These are phyloP conservation scores for Myotisia sp. DNA, from an alignment of 2,329 filamentous ascomycete genomes.

Conservation along the genomic window DNA sequence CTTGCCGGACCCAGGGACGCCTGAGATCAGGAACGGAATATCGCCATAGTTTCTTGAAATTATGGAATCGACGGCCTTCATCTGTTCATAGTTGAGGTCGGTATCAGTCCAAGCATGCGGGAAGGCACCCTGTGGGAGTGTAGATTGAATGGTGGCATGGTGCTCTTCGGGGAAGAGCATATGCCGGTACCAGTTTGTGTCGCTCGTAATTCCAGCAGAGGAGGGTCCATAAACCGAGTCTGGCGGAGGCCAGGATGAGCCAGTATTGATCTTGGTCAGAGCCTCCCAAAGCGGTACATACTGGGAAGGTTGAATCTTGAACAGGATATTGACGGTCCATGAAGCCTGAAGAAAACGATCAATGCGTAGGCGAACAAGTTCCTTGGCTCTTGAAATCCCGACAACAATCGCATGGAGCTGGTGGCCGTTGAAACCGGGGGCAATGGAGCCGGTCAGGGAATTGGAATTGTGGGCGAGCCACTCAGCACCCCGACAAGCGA, in stretches of 20 bases:
- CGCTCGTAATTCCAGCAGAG: conserved; percentile 4
- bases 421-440: conserved; percentile 16
- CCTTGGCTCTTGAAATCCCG: conserved; percentile 13
- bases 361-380: conserved; percentile 14
- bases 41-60: conserved; percentile 29
- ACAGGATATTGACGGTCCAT: conserved; percentile 15
- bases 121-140: conserved; percentile 23
- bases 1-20: conserved; percentile 40
- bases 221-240: conserved; percentile 32
- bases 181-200: conserved; percentile 14
- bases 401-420: conserved; percentile 16
- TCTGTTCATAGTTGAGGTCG: conserved; percentile 36
- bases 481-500: conserved; percentile 10
- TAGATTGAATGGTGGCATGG: conserved; percentile 27
- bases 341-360: conserved; percentile 10
- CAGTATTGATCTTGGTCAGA: conserved; percentile 9
- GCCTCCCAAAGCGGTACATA: conserved; percentile 14
- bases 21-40: conserved; percentile 35
- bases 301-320: conserved; percentile 12
- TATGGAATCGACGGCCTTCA: conserved; percentile 32
- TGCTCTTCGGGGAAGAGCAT: conserved; percentile 32
- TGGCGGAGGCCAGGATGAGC: conserved; percentile 39
- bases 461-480: conserved; percentile 13
- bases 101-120: conserved; percentile 26
- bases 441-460: conserved; percentile 10